These are phyloP conservation scores for Aspergillus vadensis DNA, from an alignment of 2,329 filamentous ascomycete species.

Conservation along the genomic window DNA sequence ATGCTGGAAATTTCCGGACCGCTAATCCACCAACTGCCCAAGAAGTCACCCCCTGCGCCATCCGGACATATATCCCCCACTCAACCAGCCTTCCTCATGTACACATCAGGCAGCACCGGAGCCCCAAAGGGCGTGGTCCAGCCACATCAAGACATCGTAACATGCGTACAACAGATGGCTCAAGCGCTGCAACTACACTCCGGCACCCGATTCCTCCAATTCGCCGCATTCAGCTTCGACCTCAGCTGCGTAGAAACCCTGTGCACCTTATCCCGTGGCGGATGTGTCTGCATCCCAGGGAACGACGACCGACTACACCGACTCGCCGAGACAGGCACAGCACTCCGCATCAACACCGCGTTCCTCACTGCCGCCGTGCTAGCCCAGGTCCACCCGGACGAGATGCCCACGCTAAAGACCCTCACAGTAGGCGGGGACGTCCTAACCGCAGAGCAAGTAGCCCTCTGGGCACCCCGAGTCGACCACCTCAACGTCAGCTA, in stretches of 20 bases:
- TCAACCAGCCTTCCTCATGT: conserved; percentile 25
- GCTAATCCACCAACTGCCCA: background rate
- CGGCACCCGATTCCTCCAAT: background rate
- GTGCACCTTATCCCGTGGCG: background rate
- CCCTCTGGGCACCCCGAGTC: conserved; percentile 23
- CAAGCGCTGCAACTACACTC: background rate
- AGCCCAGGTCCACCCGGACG: conserved; percentile 35
- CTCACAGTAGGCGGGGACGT: conserved; percentile 37
- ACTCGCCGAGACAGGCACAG: background rate
- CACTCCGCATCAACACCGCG: conserved; percentile 32
- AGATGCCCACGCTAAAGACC: conserved; percentile 40
- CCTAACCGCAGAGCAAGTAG: conserved; percentile 23
- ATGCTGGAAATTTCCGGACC: background rate
- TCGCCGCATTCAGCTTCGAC: conserved; percentile 1
- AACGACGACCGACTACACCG: background rate
- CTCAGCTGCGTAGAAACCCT: background rate
- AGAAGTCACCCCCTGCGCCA: no score
- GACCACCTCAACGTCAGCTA: conserved; percentile 43
- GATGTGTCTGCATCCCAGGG: background rate
- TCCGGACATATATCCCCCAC: background rate
- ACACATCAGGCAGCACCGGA: conserved; percentile 60
- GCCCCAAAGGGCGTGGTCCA: conserved; percentile 59
- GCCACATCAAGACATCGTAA: background rate
- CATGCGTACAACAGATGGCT: background rate
- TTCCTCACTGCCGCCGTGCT: conserved; percentile 61